Evolutionary conservation across 2,329 filamentous ascomycete species (phyloP), one percentile per base, ranked within the genome.

Genomic region (Aureobasidium vineae): DNA sequence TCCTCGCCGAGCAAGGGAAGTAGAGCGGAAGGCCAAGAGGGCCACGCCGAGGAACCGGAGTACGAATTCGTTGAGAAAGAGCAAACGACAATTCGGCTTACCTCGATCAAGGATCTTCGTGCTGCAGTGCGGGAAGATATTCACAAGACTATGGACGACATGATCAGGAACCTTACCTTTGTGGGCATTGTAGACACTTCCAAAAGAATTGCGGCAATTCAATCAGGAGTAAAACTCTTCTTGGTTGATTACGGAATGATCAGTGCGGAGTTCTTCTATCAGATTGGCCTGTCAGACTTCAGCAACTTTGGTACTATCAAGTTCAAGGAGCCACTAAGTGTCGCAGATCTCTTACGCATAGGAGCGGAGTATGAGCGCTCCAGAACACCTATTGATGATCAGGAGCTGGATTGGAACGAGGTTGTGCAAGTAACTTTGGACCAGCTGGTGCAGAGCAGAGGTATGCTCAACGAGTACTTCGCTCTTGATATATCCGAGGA

Each of bases 401-500:
- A 75, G 10, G 77, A 83, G 28, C 85, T 90, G 38, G 85, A 92
- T 47, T 86, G 89, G 70, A 80, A 85, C 0, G 83, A 86, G 41
- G 85, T 92, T 0, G 86, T 91, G 1, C 80, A 86, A 4, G 82
- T 83, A 3, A 88, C 97, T 3, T 80, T 84, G 0, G 77, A 82
- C 2, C 88, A 92, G 70, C 82, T 98, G 2, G 83, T 96, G 38
- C 85, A 88, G 70, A 86, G 90, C 13, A 84, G 90, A 41, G 90
- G 94, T 72, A 96, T 99, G 91, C 84, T 99, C 0, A 81, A 85
- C 2, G 95, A 99, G 77, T 99, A 99, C 77, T 98, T 99, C 77
- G 90, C 89, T 0, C 80, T 99, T 52, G 88, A 94, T 65, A 87
- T 99, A 41, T 90, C 90, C 0, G 86, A 88, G 1, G 82, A 89